Evolutionary conservation across 2,329 filamentous ascomycete genomes (phyloP).

Genomic region (Arthrobotrys megalospora): DNA sequence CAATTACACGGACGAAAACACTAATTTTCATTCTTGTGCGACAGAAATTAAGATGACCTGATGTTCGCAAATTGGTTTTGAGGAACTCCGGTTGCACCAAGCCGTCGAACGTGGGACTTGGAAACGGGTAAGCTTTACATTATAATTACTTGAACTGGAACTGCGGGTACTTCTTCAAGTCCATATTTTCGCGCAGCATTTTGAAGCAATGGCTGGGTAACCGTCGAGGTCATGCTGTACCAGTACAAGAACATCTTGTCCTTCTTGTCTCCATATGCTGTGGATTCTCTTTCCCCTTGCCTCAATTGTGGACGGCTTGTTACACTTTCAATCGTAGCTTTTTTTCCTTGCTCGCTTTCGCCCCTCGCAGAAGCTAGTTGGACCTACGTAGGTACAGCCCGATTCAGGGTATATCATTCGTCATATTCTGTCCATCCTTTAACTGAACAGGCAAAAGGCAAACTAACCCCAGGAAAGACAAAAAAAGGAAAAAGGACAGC

Average conservation of each 20-base stretch:
- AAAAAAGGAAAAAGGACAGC: slow-evolving; percentile 9
- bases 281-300: slow-evolving; percentile 12
- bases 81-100: slow-evolving; percentile 2
- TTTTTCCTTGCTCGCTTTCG: slow-evolving; percentile 24
- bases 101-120: slow-evolving; percentile 15
- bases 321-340: background rate
- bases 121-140: slow-evolving; percentile 27
- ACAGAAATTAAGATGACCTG: slow-evolving; percentile 7
- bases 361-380: slow-evolving; percentile 46
- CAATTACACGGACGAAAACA: background rate
- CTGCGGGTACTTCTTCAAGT: slow-evolving; percentile 18
- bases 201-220: slow-evolving; percentile 49
- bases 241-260: slow-evolving; percentile 22
- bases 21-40: slow-evolving; percentile 16
- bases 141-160: slow-evolving; percentile 25
- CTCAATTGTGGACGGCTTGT: slow-evolving; percentile 9
- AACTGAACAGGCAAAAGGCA: slow-evolving; percentile 51
- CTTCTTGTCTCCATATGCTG: background rate
- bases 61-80: slow-evolving; percentile 21
- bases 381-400: slow-evolving; percentile 36
- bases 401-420: slow-evolving; percentile 57
- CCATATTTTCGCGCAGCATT: slow-evolving; percentile 45
- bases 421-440: slow-evolving; percentile 40
- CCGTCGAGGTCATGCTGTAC: background rate
- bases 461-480: slow-evolving; percentile 29